Conservation (phyloP, 108 stramenopile species). For the Bacterosira constricta region DNA sequence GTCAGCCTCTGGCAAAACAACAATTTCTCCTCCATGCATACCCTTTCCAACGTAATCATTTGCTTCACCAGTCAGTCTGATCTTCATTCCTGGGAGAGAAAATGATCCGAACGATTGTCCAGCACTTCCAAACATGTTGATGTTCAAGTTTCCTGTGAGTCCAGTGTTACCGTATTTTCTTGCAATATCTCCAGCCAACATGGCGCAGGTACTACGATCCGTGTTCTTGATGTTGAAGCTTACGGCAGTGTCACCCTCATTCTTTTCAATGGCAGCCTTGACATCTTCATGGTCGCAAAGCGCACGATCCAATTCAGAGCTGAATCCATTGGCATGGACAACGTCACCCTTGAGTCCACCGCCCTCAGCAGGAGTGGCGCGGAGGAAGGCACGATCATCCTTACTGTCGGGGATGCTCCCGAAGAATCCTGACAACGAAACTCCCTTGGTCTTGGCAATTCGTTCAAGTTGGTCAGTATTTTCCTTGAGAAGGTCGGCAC, state of each 20-base stretch:
- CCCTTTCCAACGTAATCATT: slow-evolving; percentile 99
- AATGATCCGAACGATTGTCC: slow-evolving; percentile 96
- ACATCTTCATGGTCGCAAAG: slow-evolving; percentile 66
- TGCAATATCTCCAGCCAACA: slow-evolving; percentile 92
- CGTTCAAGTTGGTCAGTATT: slow-evolving; percentile 64
- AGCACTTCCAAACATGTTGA: slow-evolving; percentile 91
- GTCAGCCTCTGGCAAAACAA: slow-evolving; percentile 82
- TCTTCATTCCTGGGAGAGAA: slow-evolving; percentile 81
- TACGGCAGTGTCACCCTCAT: slow-evolving; percentile 64
- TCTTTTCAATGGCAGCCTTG: slow-evolving; percentile 74
- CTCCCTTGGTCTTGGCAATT: slow-evolving; percentile 74
- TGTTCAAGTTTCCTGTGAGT: slow-evolving; percentile 85
- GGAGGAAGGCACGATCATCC: slow-evolving; percentile 74
- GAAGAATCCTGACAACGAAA: slow-evolving; percentile 76
- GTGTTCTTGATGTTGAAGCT: slow-evolving; percentile 83
- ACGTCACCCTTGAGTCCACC: slow-evolving; percentile 65
- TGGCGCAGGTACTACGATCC: slow-evolving; percentile 85
- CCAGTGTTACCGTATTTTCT: slow-evolving; percentile 88
- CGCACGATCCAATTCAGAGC: slow-evolving; percentile 86
- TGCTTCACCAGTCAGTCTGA: slow-evolving; percentile 92
- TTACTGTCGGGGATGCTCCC: slow-evolving; percentile 69
- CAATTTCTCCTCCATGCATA: slow-evolving; percentile 93
- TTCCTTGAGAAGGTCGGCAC: slow-evolving; percentile 86
- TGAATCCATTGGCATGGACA: slow-evolving; percentile 83
- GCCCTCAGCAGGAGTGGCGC: slow-evolving; percentile 64